Conservation (phyloP, 2,329 filamentous ascomycete species). For the Zymoseptoria pseudotritici region DNA sequence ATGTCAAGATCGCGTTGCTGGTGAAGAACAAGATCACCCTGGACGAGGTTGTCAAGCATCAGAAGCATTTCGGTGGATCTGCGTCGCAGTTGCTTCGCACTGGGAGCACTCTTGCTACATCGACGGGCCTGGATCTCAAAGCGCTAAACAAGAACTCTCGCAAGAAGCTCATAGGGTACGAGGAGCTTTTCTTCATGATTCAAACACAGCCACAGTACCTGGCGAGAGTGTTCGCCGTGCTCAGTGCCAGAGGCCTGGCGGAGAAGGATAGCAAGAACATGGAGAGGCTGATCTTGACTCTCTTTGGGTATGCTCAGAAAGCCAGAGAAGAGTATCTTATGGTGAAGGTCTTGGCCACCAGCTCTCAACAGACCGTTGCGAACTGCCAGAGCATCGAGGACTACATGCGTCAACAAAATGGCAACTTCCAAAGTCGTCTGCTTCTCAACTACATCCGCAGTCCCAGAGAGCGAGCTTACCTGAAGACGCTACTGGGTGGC, state of each 20-base stretch:
- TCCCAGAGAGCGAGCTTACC: constrained; percentile 83
- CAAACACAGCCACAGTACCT: constrained; percentile 96
- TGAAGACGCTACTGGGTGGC: constrained; percentile 76
- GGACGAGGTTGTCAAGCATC: constrained; percentile 94
- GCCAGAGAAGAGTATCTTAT: constrained; percentile 94
- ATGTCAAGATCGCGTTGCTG: constrained; percentile 95
- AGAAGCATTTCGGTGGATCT: constrained; percentile 82
- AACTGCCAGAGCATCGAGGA: constrained; percentile 67
- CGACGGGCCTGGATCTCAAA: constrained; percentile 83
- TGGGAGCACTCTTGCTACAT: constrained; percentile 42
- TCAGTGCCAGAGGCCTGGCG: constrained; percentile 74
- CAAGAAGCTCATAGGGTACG: constrained; percentile 92
- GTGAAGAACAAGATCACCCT: constrained; percentile 99
- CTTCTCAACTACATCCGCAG: constrained; percentile 83
- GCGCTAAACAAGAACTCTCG: constrained; percentile 94
- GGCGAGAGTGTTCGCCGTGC: constrained; percentile 73
- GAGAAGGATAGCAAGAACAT: constrained; percentile 92
- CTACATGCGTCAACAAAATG: constrained; percentile 64
- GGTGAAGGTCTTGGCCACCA: constrained; percentile 75
- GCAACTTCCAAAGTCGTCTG: constrained; percentile 88
- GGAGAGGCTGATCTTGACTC: constrained; percentile 87
- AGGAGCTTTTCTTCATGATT: constrained; percentile 93
- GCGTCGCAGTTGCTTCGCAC: constrained; percentile 27
- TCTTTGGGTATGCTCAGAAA: constrained; percentile 97
- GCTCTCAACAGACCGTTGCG: constrained; percentile 80